Base-by-base conservation (phyloP, 306 rosid genomes). In the Trichosanthes truncata region DNA sequence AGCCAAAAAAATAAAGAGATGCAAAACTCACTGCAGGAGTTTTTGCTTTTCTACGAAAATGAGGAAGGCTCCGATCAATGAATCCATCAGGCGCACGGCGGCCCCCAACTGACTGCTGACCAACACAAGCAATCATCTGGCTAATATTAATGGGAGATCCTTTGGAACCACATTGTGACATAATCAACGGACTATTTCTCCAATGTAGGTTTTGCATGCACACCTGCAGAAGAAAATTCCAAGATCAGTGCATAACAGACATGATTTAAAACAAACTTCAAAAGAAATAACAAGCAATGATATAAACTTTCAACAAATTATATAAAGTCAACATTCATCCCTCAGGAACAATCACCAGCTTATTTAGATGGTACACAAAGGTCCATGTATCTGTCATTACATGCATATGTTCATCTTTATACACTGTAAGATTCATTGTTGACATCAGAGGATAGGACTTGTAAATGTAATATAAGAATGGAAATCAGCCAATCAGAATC, bases 131-230 rank as follows among this genome's bases (percentile, higher is more conserved):
- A 88, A 92, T 86, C 98, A 94, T 94, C 84, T 94, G 98, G 41
- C 98, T 86, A 71, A 94, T 94, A 83, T 94, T 94, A 79, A 87
- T 89, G 59, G 93, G 87, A 82, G 98, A 94, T 82, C 97, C 98
- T 85, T 94, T 94, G 84, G 98, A 94, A 76, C 98, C 98, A 79
- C 98, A 94, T 79, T 94, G 97, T 23, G 97, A 91, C 98, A 94
- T 94, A 82, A 94, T 94, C 93, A 94, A 83, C 31, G 98, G 98
- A 80, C 98, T 94, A 78, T 94, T 94, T 87, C 98, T 87, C 98
- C 97, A 92, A 86, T 89, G 97, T 45, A 94, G 83, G 7, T 86
- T 87, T 84, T 87, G 82, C 97, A 91, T 92, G 86, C 97, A 94
- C 82, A 91, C 85, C 97, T 94, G 73, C 21, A 20, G 46, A 43